Conservation (phyloP, 257 asterid genomes). For the Solanum chaucha region DNA sequence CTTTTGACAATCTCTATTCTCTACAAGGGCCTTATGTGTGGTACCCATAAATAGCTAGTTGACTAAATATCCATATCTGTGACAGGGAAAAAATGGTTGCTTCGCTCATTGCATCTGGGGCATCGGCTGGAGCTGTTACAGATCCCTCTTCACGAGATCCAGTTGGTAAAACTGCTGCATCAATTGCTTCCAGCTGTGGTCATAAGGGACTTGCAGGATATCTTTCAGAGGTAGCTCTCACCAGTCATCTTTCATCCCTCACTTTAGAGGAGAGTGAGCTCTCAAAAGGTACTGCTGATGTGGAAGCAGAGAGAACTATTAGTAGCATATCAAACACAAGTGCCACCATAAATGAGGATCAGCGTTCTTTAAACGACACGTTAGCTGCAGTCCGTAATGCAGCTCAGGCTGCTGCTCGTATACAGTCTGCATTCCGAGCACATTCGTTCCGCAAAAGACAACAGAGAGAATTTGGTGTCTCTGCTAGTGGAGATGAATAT, state of each 20-base stretch:
- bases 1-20: neutral
- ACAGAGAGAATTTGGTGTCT: slow-evolving; percentile 32
- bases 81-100: slow-evolving; percentile 96
- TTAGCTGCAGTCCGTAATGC: slow-evolving; percentile 85
- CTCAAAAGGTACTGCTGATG: slow-evolving; percentile 67
- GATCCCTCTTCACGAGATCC: slow-evolving; percentile 75
- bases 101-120: slow-evolving; percentile 89
- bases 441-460: slow-evolving; percentile 85
- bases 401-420: slow-evolving; percentile 92
- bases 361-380: slow-evolving; percentile 52
- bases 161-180: slow-evolving; percentile 78
- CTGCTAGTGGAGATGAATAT: slow-evolving; percentile 40
- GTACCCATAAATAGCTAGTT: neutral
- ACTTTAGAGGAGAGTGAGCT: slow-evolving; percentile 58
- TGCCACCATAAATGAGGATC: slow-evolving; percentile 41
- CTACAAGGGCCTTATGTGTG: neutral
- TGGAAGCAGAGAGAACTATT: slow-evolving; percentile 74
- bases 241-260: slow-evolving; percentile 86
- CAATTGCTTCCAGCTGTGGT: slow-evolving; percentile 60
- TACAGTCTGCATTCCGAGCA: slow-evolving; percentile 93
- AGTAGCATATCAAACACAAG: slow-evolving; percentile 30
- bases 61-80: neutral
- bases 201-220: slow-evolving; percentile 94
- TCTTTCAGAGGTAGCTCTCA: slow-evolving; percentile 81
- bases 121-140: slow-evolving; percentile 88